These are phyloP conservation scores for Pyrenophora teres DNA, from an alignment of 2,329 filamentous ascomycete genomes.

Conservation along the genomic window DNA sequence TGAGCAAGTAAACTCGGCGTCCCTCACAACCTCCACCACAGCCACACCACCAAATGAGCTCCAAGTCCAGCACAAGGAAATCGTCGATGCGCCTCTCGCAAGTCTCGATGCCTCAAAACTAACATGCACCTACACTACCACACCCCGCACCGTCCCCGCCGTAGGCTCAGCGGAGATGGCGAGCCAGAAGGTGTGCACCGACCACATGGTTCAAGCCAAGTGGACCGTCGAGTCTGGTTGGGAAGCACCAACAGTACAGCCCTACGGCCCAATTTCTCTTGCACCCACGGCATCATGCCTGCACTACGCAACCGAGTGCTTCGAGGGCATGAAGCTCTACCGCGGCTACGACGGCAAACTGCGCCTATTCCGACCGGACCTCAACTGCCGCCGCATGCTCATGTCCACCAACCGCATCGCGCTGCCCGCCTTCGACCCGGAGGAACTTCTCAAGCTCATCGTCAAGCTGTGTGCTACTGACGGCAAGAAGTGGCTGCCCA, in stretches of 20 bases:
- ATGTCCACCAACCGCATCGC: constrained; percentile 66
- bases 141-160: constrained; percentile 50
- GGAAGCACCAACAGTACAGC: constrained; percentile 72
- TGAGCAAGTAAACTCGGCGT: constrained; percentile 33
- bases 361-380: constrained; percentile 76
- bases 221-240: constrained; percentile 73
- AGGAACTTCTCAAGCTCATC: constrained; percentile 75
- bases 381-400: constrained; percentile 70
- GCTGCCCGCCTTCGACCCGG: constrained; percentile 72
- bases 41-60: constrained; percentile 30
- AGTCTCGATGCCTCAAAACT: constrained; percentile 53
- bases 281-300: constrained; percentile 81
- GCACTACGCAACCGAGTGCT: constrained; percentile 91
- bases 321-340: constrained; percentile 81
- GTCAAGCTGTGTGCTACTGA: constrained; percentile 72
- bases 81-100: constrained; percentile 35
- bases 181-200: constrained; percentile 62
- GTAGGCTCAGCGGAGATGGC: constrained; percentile 48
- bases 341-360: constrained; percentile 71
- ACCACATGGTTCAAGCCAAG: constrained; percentile 82
- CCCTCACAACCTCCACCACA: constrained; percentile 31
- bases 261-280: constrained; percentile 76
- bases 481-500: constrained; percentile 78
- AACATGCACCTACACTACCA: constrained; percentile 47
- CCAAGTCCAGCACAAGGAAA: constrained; percentile 15